Evolutionary conservation across 805 yeast species (phyloP).

Genomic region (Clavispora fructus): DNA sequence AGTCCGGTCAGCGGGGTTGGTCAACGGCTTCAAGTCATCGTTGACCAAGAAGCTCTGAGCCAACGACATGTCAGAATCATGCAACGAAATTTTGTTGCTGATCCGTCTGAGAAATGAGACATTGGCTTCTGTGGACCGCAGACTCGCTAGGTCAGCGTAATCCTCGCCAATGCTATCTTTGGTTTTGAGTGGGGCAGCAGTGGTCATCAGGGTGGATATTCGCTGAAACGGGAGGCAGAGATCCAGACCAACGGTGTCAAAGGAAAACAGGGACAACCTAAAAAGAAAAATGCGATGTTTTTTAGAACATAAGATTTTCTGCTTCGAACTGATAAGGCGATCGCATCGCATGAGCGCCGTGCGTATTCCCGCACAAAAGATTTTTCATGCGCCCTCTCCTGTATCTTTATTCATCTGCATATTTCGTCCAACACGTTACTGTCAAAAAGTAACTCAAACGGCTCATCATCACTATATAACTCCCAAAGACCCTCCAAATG

Average conservation of each 20-base stretch:
- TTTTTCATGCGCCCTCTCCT: neutral
- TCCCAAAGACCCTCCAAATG: slow-evolving; percentile 13
- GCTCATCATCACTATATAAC: slow-evolving; percentile 10
- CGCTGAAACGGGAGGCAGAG: no score
- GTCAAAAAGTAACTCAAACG: slow-evolving; percentile 11
- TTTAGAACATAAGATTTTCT: neutral
- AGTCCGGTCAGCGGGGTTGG: neutral
- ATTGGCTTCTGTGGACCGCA: neutral
- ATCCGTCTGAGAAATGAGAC: neutral
- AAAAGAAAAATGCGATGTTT: neutral
- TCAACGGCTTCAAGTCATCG: neutral
- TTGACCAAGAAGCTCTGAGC: neutral
- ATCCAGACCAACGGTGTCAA: no score
- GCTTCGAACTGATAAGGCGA: neutral
- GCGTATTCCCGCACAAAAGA: neutral
- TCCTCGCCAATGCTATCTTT: neutral
- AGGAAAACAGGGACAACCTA: neutral
- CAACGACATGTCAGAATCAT: neutral
- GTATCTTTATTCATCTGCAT: slow-evolving; percentile 2
- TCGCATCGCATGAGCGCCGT: neutral
- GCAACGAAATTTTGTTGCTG: neutral
- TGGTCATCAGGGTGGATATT: neutral
- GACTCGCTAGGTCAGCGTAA: neutral
- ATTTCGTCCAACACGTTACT: slow-evolving; percentile 11
- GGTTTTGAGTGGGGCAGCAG: neutral